These are phyloP conservation scores for Sporothrix luriei DNA, from an alignment of 2,329 filamentous ascomycete species.

Conservation along the genomic window DNA sequence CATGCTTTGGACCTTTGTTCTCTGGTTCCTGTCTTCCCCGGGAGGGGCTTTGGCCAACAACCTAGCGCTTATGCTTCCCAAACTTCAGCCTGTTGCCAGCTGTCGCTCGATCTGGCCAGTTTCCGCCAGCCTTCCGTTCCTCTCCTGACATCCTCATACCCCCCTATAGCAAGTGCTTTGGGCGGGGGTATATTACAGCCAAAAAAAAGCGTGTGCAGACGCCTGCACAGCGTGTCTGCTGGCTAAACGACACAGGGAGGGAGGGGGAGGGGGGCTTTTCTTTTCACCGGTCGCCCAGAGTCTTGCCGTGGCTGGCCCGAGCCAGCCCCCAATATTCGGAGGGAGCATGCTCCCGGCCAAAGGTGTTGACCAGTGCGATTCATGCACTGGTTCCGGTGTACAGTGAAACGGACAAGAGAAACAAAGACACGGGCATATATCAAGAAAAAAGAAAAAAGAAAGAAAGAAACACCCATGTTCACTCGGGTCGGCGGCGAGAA, in stretches of 20 bases:
- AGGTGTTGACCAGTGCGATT: background rate
- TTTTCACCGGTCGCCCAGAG: slow-evolving; percentile 27
- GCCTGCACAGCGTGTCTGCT: background rate
- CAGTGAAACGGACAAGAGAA: background rate
- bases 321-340: background rate
- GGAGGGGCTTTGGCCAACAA: slow-evolving; percentile 4
- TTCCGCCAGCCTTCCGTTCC: background rate
- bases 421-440: background rate
- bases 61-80: slow-evolving; percentile 20
- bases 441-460: too few species aligned
- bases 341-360: slow-evolving; percentile 6
- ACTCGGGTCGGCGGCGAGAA: background rate
- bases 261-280: background rate
- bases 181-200: slow-evolving; percentile 2
- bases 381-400: background rate
- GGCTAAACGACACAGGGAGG: background rate
- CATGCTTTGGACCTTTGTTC: background rate
- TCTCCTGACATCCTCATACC: background rate
- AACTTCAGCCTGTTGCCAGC: background rate
- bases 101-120: background rate
- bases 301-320: slow-evolving; percentile 17
- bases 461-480: background rate
- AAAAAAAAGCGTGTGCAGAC: background rate
- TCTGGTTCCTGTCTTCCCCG: slow-evolving; percentile 20
- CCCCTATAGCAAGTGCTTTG: slow-evolving; percentile 20